phyloP scores from a whole-genome alignment of 371 early-diverging fungal species.

The Mucor lusitanicus region DNA sequence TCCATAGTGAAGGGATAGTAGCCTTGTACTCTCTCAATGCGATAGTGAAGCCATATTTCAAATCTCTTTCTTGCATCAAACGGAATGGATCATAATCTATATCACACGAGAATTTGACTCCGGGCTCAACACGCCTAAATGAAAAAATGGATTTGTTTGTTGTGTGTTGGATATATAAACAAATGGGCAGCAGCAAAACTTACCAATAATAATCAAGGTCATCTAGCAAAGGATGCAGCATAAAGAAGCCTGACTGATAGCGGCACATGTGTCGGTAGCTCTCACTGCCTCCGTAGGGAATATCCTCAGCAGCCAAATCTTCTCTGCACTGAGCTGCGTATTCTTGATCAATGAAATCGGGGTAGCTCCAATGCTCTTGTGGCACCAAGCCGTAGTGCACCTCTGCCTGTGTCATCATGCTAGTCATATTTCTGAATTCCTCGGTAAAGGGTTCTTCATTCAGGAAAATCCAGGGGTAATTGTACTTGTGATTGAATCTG shows the following conservation, averaged over 20 bases:
- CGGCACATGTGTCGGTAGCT: conserved; percentile 97
- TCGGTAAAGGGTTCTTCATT: conserved; percentile 84
- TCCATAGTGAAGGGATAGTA: conserved; percentile 89
- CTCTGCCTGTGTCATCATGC: conserved; percentile 55
- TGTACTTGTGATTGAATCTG: conserved; percentile 75
- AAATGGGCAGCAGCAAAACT: not conserved
- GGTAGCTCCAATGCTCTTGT: conserved; percentile 81
- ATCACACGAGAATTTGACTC: conserved; percentile 87
- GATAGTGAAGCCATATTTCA: conserved; percentile 86
- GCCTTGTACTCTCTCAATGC: conserved; percentile 72
- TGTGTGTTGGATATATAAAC: conserved; percentile 57
- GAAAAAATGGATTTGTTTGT: conserved; percentile 69
- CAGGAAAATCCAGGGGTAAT: conserved; percentile 90
- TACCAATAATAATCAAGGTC: conserved; percentile 94
- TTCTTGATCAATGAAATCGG: conserved; percentile 77
- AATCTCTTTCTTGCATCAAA: conserved; percentile 74
- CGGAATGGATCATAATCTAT: conserved; percentile 90
- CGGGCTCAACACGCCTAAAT: conserved; percentile 97
- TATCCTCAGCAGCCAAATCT: conserved; percentile 59
- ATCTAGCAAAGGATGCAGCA: conserved; percentile 75
- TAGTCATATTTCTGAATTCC: conserved; percentile 67
- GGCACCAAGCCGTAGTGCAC: conserved; percentile 50
- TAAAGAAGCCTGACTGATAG: conserved; percentile 87
- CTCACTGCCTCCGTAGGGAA: conserved; percentile 84
- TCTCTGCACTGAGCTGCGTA: conserved; percentile 60